Evolutionary conservation across 306 rosid species (phyloP).

Genomic region (Cucumis sativus): DNA sequence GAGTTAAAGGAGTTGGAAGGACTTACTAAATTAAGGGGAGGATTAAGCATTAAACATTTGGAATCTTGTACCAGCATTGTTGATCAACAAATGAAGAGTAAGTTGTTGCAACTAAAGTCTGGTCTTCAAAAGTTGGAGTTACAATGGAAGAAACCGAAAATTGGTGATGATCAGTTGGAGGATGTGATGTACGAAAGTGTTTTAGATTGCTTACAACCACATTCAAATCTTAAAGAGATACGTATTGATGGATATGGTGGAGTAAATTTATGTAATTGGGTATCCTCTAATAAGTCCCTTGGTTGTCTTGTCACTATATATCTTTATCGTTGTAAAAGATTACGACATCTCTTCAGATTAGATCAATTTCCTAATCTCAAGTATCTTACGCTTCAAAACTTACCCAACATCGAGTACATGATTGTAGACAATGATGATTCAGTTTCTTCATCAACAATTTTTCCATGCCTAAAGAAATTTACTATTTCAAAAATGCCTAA

Average conservation of each 20-base stretch:
- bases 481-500: rapidly evolving
- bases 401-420: neutral
- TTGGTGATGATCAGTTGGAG: neutral
- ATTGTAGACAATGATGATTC: neutral
- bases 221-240: neutral
- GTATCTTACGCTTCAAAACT: rapidly evolving
- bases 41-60: neutral
- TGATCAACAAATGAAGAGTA: neutral
- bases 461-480: neutral
- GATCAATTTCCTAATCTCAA: neutral
- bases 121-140: neutral
- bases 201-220: neutral
- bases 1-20: neutral
- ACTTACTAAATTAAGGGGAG: neutral
- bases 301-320: neutral
- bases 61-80: neutral
- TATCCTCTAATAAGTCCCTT: neutral
- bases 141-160: rapidly evolving
- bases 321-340: neutral
- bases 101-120: neutral
- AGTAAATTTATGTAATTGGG: neutral
- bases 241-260: neutral
- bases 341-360: neutral
- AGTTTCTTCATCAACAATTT: no score
- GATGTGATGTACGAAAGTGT: neutral